Base-by-base conservation (phyloP, 805 yeast genomes). In the Cyberlindnera saturnus region DNA sequence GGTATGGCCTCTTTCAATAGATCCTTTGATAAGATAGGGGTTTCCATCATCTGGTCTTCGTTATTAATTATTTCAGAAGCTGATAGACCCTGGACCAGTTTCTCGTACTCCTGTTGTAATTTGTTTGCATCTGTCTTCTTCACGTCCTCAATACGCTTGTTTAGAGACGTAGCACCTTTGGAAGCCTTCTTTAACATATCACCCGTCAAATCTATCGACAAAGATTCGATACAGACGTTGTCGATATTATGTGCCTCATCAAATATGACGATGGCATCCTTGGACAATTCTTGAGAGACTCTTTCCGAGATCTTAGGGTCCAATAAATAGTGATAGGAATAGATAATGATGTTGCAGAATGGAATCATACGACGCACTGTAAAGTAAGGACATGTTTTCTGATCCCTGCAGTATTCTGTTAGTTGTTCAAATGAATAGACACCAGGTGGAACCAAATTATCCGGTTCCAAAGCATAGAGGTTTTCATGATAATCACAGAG, bases 161-260 rank as follows among this genome's bases (percentile, higher is more conserved):
- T 80, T 47, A 93, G 69, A 38, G 85, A 75, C 50, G 75, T 75
- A 0, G 96, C 96, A 51, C 98, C 98, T 51, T 82, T 74, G 1
- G 96, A 74, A 0, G 99, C 99, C 51, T 81, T 72, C 55, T 89
- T 82, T 47, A 93, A 65, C 8, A 88, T 79, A 52, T 91, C 97
- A 53, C 89, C 96, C 0, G 97, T 93, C 50, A 93, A 67, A 60
- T 93, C 98, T 39, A 93, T 73, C 6, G 96, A 87, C 34, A 93
- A 65, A 0, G 98, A 86, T 63, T 93, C 99, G 45, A 93, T 93
- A 69, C 99, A 93, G 44, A 93, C 99, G 71, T 93, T 93, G 72
- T 93, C 99, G 44, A 93, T 93, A 66, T 93, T 93, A 64, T 93
- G 99, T 38, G 99, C 99, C 68, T 93, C 99, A 67, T 93, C 99